Conservation (phyloP, 768 basidiomycete genomes). For the Boletales sp. region DNA sequence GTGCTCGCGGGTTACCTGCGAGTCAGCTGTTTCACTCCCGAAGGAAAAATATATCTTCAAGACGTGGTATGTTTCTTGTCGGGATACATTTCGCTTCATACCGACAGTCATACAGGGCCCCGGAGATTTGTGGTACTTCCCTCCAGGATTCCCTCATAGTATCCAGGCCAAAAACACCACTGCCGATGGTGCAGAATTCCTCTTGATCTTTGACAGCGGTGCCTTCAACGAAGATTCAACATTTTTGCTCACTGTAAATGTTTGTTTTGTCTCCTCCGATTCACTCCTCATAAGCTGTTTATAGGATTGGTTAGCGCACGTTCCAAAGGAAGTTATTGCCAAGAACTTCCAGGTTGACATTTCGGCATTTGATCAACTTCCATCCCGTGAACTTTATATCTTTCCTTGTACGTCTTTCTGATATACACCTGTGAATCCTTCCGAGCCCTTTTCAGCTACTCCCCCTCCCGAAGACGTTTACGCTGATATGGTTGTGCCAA, state of each 20-base stretch:
- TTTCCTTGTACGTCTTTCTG: conserved; percentile 36
- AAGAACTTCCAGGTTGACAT: conserved; percentile 57
- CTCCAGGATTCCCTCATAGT: conserved; percentile 53
- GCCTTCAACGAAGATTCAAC: conserved; percentile 56
- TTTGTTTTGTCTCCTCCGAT: background rate
- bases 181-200: conserved; percentile 48
- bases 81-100: conserved; percentile 8
- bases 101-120: conserved; percentile 22
- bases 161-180: conserved; percentile 49
- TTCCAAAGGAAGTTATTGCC: conserved; percentile 54
- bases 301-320: conserved; percentile 67
- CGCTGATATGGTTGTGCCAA: conserved; percentile 45
- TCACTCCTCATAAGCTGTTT: background rate
- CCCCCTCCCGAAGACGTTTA: conserved; percentile 41
- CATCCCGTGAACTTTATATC: conserved; percentile 53
- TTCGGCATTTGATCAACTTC: conserved; percentile 52
- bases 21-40: conserved; percentile 48
- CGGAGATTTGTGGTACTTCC: conserved; percentile 59
- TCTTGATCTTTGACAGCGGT: conserved; percentile 43
- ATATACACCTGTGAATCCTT: background rate
- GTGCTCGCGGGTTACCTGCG: conserved; percentile 46
- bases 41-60: conserved; percentile 49
- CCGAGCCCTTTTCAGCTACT: conserved; percentile 27
- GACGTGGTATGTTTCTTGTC: conserved; percentile 41
- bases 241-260: conserved; percentile 38